These are phyloP conservation scores for Hypoxylon rickii DNA, from an alignment of 495 filamentous ascomycete species.

Conservation along the genomic window DNA sequence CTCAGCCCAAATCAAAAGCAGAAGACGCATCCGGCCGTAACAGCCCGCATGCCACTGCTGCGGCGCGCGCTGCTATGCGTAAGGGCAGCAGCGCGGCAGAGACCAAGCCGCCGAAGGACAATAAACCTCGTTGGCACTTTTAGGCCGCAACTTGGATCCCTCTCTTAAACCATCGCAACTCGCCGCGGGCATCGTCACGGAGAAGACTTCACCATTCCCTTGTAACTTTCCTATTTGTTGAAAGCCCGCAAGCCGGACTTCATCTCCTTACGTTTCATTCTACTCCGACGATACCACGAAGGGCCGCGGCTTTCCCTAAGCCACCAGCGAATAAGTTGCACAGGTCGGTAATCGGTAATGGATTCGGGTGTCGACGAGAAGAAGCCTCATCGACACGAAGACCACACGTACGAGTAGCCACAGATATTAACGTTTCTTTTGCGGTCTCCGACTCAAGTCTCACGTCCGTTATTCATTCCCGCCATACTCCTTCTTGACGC, in stretches of 20 bases:
- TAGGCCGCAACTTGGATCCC: constrained; percentile 2
- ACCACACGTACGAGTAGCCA: constrained; percentile 4
- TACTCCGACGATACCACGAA: constrained; percentile 26
- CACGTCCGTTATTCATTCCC: constrained; percentile 14
- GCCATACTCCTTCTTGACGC: constrained; percentile 17
- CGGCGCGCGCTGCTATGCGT: constrained; percentile 45
- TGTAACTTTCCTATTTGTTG: constrained; percentile 22
- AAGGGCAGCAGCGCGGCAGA: constrained; percentile 28
- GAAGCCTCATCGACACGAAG: background rate
- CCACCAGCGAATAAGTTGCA: background rate
- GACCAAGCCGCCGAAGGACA: constrained; percentile 26
- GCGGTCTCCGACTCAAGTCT: constrained; percentile 9
- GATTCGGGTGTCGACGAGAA: constrained; percentile 4
- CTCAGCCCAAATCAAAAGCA: constrained; percentile 46
- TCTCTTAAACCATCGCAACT: background rate
- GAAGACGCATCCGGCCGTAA: constrained; percentile 40
- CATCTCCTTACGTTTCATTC: constrained; percentile 24
- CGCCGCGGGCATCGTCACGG: background rate
- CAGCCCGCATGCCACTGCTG: constrained; percentile 47
- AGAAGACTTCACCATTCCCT: constrained; percentile 1
- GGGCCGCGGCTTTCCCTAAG: constrained; percentile 8
- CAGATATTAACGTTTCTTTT: constrained; percentile 8
- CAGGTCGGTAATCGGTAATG: constrained; percentile 15
- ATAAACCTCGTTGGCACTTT: constrained; percentile 34
- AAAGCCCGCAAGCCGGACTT: constrained; percentile 20